Base-by-base conservation (phyloP, 257 asterid genomes). In the Linaria vulgaris region DNA sequence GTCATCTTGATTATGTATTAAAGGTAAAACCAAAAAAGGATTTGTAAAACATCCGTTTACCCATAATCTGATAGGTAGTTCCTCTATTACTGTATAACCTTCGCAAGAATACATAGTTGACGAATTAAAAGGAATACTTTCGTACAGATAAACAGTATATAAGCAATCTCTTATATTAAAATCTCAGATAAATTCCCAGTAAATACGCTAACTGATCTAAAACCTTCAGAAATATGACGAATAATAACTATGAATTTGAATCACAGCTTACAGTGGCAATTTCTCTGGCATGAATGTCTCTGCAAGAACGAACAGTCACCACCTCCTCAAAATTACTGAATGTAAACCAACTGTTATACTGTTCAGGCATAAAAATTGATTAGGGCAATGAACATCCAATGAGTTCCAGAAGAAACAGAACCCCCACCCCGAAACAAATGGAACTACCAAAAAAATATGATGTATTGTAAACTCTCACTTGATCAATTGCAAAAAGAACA, bases 291-390 rank as follows among this genome's bases (percentile, higher is more conserved):
- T 94, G 99, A 82, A 94, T 72, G 19, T 95, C 81, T 56, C 82
- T 78, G 80, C 79, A 77, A 60, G 99, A 90, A 43, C 95, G 95
- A 63, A 81, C 90, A 16, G 96, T 94, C 41, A 80, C 88, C 12
- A 95, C 86, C 80, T 94, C 99, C 79, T 73, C 95, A 47, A 73
- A 90, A 38, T 85, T 85, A 9, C 85, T 79, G 80, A 94, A 87
- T n/a, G 99, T 94, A 76, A 94, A 94, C 99, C 99, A 90, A 64
- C 78, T 94, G 76, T 94, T 94, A 72, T 90, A 94, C 97, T 94
- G 85, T 77, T 64, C 64, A 76, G 22, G 67, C 61, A 64, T 64
- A 82, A 49, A 65, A 75, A 67, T 21, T 19, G 41, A 67, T 76
- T 43, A 82, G 68, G 23, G 21, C 49, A 41, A 37, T 41, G 44